Evolutionary conservation across 2,329 filamentous ascomycete species (phyloP), one percentile per base, ranked within the genome.

Genomic region (Paecilomyces fulvus): DNA sequence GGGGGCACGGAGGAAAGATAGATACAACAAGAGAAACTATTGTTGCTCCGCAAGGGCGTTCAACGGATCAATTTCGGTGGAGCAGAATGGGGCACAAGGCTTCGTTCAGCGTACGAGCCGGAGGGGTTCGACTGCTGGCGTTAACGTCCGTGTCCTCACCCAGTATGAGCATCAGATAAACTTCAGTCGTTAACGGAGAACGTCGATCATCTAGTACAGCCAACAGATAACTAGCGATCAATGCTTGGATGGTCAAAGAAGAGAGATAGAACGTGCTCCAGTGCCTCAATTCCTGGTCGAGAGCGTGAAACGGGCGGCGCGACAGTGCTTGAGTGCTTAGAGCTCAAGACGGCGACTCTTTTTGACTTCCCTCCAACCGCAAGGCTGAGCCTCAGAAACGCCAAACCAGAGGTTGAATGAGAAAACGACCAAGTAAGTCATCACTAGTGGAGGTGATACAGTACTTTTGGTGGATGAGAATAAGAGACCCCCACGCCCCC

Each of bases 21-120:
- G 37, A 43, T 43, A 17, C 37, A n/a, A n/a, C 10, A 43, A 43
- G 37, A 43, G n/a, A 43, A 8, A 43, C 25, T 28, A 20, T 43
- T 7, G 17, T 43, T 43, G 37, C n/a, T 43, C 37, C 50, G 50
- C 28, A 14, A 10, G 17, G 50, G 50, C 50, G 50, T 52, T 30
- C 21, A 52, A 52, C 28, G 50, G 50, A 52, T 52, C 50, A 52
- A 50, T 30, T 9, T 52, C 9, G n/a, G 37, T 43, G 37, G 37
- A 43, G 14, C 37, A 17, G 17, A 5, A 43, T 43, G 37, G 37
- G 37, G 37, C 37, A 7, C 37, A 43, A 43, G n/a, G n/a, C 37
- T 43, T 43, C 37, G 17, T 43, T 17, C 37, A 43, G 37, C n/a
- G 37, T 17, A n/a, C 2, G 14, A n/a, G 37, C 1, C n/a, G 37